These are phyloP conservation scores for Colletotrichum gloeosporioides DNA, from an alignment of 2,329 filamentous ascomycete species.

Conservation along the genomic window DNA sequence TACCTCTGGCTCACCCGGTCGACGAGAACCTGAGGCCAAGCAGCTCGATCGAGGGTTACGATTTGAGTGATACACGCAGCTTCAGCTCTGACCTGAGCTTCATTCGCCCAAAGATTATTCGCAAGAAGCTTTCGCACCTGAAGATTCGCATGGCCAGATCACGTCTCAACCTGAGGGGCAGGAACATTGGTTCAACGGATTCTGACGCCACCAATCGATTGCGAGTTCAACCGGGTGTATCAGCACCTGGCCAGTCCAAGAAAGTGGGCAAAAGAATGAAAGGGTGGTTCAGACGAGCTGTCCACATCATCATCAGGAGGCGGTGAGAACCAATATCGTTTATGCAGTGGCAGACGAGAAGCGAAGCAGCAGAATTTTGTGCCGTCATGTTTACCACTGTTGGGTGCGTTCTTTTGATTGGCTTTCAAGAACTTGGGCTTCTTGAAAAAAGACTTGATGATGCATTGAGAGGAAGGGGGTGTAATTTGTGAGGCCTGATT, in stretches of 20 bases:
- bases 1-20: constrained; percentile 16
- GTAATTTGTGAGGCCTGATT: background rate
- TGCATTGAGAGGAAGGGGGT: background rate
- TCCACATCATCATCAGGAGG: background rate
- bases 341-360: background rate
- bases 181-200: background rate
- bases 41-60: constrained; percentile 5
- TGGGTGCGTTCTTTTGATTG: constrained; percentile 13
- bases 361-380: background rate
- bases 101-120: background rate
- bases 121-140: constrained; percentile 21
- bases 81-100: constrained; percentile 11
- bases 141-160: constrained; percentile 17
- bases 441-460: constrained; percentile 3
- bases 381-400: background rate
- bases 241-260: background rate
- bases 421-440: constrained; percentile 1
- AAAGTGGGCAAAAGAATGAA: background rate
- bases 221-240: background rate
- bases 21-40: background rate
- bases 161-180: constrained; percentile 6
- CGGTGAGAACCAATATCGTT: background rate
- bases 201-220: background rate
- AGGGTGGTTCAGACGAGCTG: constrained; percentile 5
- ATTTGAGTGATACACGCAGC: constrained; percentile 8